A percentile compares a stretch with the other conserved stretches of the same genome.
phyloP scores from a whole-genome alignment of 305 asterid genomes.

The Caryopteris hybrid region DNA sequence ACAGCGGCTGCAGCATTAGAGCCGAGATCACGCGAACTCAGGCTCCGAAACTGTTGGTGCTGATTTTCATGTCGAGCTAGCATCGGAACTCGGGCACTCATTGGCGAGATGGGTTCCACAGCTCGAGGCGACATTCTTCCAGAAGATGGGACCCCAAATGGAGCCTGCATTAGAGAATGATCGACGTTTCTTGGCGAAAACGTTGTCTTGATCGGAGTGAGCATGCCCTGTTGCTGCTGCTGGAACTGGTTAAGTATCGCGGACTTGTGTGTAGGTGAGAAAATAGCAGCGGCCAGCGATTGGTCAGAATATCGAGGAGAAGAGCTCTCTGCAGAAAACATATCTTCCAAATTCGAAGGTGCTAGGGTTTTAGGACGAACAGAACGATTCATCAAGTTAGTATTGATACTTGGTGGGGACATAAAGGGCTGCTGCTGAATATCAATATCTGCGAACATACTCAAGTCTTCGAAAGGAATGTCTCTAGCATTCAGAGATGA shows the following conservation, averaged over 20 bases:
- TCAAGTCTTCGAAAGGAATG: conserved; percentile 39
- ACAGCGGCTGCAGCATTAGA: conserved; percentile 40
- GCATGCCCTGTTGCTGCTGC: conserved; percentile 66
- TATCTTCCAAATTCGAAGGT: conserved; percentile 75
- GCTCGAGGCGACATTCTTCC: conserved; percentile 76
- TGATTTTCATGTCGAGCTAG: conserved; percentile 57
- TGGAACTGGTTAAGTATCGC: conserved; percentile 64
- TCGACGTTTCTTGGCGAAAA: conserved; percentile 59
- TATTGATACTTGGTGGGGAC: conserved; percentile 27
- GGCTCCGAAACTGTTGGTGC: conserved; percentile 61
- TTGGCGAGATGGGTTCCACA: conserved; percentile 67
- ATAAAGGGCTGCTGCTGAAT: conserved; percentile 45
- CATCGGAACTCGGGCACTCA: conserved; percentile 63
- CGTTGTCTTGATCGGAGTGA: conserved; percentile 56
- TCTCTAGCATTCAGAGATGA: conserved; percentile 80
- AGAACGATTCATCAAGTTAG: conserved; percentile 43
- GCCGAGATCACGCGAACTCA: conserved; percentile 71
- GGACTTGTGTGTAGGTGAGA: conserved; percentile 66
- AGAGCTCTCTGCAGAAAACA: conserved; percentile 60
- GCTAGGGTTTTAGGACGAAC: conserved; percentile 45
- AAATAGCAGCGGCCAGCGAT: conserved; percentile 40
- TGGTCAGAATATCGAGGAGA: conserved; percentile 70
- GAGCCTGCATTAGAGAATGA: conserved; percentile 49
- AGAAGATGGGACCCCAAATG: conserved; percentile 50
- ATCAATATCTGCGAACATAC: conserved; percentile 43